Percentiles rank a stretch among this genome's conserved stretches.
These are phyloP conservation scores for Funneliformis geosporum DNA, from an alignment of 192 early-diverging fungal species.

Conservation along the genomic window DNA sequence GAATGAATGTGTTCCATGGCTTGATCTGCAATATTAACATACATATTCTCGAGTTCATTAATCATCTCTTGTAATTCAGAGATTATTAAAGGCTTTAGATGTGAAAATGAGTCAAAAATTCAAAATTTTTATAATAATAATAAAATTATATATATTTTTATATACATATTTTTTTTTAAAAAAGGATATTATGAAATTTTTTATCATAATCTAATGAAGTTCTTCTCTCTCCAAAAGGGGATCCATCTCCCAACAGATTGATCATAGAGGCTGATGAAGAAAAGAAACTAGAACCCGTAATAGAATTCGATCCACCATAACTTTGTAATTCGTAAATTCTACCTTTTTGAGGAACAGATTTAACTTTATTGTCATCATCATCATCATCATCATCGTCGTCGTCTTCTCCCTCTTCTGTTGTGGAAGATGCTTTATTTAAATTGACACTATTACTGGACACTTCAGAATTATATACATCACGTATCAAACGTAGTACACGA, in stretches of 20 bases:
- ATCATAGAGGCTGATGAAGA: conserved; percentile 60
- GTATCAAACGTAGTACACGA: conserved; percentile 81
- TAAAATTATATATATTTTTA: background rate
- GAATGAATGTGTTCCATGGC: conserved; percentile 93
- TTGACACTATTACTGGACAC: conserved; percentile 19
- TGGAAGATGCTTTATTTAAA: conserved; percentile 32
- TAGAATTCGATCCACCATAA: background rate
- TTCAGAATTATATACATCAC: conserved; percentile 50
- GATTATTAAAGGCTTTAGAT: conserved; percentile 75
- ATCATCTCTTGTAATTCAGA: conserved; percentile 87
- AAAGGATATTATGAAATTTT: conserved; percentile 30
- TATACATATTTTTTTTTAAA: conserved; percentile 2
- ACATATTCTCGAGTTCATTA: conserved; percentile 78
- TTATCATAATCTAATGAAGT: conserved; percentile 3
- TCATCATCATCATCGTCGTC: conserved; percentile 30
- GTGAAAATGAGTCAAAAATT: conserved; percentile 29
- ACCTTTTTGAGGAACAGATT: background rate
- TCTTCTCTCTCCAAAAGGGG: conserved; percentile 33
- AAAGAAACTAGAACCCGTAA: conserved; percentile 33
- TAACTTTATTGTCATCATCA: conserved; percentile 25
- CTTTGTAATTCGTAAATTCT: background rate
- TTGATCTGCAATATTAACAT: conserved; percentile 77
- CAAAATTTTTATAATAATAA: background rate
- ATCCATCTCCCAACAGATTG: conserved; percentile 63
- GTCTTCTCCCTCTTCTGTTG: conserved; percentile 30